phyloP scores from a whole-genome alignment of 768 basidiomycete genomes.

The Trichaptum fuscoviolaceum region DNA sequence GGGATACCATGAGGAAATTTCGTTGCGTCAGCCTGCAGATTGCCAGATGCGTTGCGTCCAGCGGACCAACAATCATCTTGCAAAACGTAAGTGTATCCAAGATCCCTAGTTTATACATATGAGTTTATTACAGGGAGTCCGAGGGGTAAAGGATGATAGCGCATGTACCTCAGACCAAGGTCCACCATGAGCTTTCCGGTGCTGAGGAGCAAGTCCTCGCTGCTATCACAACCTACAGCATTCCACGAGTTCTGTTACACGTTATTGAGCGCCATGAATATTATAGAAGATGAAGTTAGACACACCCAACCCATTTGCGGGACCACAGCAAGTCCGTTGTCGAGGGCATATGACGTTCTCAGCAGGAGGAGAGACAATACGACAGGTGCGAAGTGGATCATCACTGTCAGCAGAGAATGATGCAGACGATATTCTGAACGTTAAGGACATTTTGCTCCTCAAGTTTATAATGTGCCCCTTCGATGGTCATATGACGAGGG shows the following conservation, averaged over 20 bases:
- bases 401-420: neutral
- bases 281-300: neutral
- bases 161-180: neutral
- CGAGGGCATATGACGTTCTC: neutral
- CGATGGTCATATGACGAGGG: neutral
- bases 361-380: neutral
- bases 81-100: conserved; percentile 1
- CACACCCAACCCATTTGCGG: conserved; percentile 32
- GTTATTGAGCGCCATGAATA: neutral
- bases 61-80: conserved; percentile 4
- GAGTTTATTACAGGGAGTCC: neutral
- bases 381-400: neutral
- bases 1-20: conserved; percentile 29
- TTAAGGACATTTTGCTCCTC: neutral
- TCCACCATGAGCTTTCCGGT: conserved; percentile 18
- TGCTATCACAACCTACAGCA: conserved; percentile 32
- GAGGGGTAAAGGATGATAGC: neutral
- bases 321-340: conserved; percentile 26
- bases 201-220: conserved; percentile 28
- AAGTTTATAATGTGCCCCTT: neutral
- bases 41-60: conserved; percentile 22
- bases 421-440: neutral
- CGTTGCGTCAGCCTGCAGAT: conserved; percentile 24
- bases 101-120: neutral
- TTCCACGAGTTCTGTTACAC: conserved; percentile 28